phyloP scores from a whole-genome alignment of 345 rosid species.

The Punica granatum region DNA sequence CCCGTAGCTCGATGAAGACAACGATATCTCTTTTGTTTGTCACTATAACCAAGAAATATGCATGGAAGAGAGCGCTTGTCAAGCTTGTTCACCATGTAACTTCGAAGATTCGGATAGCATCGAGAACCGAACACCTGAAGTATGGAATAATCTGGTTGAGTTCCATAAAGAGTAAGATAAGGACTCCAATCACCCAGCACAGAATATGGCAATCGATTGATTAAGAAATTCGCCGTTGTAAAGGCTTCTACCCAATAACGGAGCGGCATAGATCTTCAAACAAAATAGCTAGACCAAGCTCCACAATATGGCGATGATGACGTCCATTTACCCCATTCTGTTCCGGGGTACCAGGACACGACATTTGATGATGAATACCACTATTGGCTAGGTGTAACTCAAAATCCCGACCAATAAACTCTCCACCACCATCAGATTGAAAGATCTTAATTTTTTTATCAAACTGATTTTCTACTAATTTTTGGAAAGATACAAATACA shows the following conservation, averaged over 20 bases:
- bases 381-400: rapidly evolving
- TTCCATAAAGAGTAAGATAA: neutral
- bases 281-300: neutral
- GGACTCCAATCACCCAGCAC: neutral
- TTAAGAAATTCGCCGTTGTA: neutral
- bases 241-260: neutral
- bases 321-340: neutral
- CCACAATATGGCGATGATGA: neutral
- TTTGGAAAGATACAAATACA: neutral
- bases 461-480: neutral
- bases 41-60: conserved; percentile 1
- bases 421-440: neutral
- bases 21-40: neutral
- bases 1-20: neutral
- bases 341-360: neutral
- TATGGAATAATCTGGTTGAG: neutral
- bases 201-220: neutral
- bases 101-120: neutral
- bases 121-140: neutral
- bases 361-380: neutral
- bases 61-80: neutral
- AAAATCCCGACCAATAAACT: neutral
- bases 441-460: neutral
- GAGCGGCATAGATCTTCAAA: neutral
- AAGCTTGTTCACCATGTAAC: neutral